Percentiles rank a stretch among this genome's conserved stretches.
Evolutionary conservation across 805 yeast species (phyloP).

Genomic region (Yarrowia osloensis): DNA sequence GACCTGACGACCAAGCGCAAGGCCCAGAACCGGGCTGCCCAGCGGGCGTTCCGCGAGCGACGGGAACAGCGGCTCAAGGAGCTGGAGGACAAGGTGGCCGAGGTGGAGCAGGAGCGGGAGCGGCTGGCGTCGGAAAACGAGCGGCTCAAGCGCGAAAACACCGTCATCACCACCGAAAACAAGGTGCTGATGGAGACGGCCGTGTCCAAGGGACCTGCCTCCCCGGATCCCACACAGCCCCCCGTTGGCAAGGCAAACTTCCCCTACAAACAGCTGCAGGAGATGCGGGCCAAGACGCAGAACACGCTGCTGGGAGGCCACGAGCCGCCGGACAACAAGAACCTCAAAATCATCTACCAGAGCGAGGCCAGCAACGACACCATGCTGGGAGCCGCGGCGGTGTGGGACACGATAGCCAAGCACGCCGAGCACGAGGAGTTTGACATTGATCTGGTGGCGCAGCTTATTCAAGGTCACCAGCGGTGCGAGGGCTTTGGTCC

Average conservation of each 20-base stretch:
- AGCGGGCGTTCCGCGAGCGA: constrained; percentile 81
- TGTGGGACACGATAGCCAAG: constrained; percentile 75
- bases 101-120: constrained; percentile 58
- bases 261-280: constrained; percentile 26
- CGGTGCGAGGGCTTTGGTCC: constrained; percentile 75
- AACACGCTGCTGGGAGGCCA: constrained; percentile 23
- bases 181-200: constrained; percentile 51
- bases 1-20: constrained; percentile 52
- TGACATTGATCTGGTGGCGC: constrained; percentile 42
- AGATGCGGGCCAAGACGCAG: constrained; percentile 2
- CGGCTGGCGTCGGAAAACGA: constrained; percentile 53
- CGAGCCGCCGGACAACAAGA: constrained; percentile 34
- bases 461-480: constrained; percentile 61
- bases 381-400: constrained; percentile 70
- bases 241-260: constrained; percentile 30
- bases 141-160: constrained; percentile 55
- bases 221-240: constrained; percentile 12
- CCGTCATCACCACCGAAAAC: constrained; percentile 63
- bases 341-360: constrained; percentile 34
- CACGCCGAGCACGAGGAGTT: constrained; percentile 40
- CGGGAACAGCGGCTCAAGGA: constrained; percentile 73
- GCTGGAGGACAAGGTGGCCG: constrained; percentile 57
- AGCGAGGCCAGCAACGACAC: constrained; percentile 45
- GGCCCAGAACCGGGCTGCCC: constrained; percentile 85
- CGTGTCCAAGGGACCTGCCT: constrained; percentile 2